Percentiles rank a stretch among this genome's conserved stretches.
phyloP scores from a whole-genome alignment of 164 flowering plant species.

The Paratinospora sagittata region DNA sequence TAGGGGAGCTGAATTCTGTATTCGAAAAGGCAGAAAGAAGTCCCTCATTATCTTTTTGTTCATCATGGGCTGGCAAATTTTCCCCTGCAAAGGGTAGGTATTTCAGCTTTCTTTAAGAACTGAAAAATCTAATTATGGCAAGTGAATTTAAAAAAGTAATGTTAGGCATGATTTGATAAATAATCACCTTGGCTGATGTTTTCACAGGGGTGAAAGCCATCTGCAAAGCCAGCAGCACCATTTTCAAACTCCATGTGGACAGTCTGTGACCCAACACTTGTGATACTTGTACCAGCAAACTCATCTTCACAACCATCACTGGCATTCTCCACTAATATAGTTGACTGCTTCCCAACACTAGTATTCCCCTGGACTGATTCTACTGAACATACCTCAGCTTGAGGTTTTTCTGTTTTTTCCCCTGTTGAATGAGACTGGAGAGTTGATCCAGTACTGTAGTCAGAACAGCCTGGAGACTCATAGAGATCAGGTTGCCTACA shows the following conservation, averaged over 20 bases:
- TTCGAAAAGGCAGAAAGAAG: conserved; percentile 27
- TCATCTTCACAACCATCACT: conserved; percentile 16
- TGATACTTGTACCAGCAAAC: conserved; percentile 1
- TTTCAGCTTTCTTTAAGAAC: neutral
- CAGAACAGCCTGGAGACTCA: conserved; percentile 81
- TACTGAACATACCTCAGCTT: conserved; percentile 33
- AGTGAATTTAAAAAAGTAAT: neutral
- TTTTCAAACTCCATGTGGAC: conserved; percentile 8
- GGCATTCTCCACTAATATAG: conserved; percentile 16
- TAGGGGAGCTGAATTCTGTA: conserved; percentile 68
- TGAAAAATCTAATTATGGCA: neutral
- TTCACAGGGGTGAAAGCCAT: conserved; percentile 10
- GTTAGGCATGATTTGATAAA: too few species aligned
- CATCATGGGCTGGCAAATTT: conserved; percentile 28
- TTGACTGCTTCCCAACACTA: conserved; percentile 20
- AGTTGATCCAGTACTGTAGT: conserved; percentile 77
- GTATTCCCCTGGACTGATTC: conserved; percentile 20
- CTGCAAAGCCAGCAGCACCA: conserved; percentile 10
- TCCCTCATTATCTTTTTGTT: conserved; percentile 25
- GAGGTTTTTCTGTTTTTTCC: conserved; percentile 39
- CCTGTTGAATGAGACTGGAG: conserved; percentile 31
- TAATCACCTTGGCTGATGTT: conserved; percentile 31
- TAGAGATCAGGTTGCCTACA: conserved; percentile 64
- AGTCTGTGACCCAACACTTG: conserved; percentile 1
- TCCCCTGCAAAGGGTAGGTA: conserved; percentile 26